Conservation (phyloP, 192 early-diverging fungal species). For the Entrophospora sp. region DNA sequence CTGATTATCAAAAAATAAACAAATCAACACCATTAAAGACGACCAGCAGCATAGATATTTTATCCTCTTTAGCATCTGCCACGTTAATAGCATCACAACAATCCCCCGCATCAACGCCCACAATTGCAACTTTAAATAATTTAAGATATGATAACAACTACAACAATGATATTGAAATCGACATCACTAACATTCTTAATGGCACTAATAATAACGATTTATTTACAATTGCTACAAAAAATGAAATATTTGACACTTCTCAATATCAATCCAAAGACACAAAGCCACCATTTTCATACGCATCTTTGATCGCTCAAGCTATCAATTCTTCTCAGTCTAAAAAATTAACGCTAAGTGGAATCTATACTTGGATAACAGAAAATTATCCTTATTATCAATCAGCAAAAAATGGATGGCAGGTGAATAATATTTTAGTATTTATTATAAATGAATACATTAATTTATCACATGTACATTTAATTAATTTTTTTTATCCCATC, state of each 20-base stretch:
- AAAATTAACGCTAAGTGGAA: conserved; percentile 78
- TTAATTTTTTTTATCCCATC: neutral
- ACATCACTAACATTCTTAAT: neutral
- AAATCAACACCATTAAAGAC: too few relatives aligned
- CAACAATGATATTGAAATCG: too few relatives aligned
- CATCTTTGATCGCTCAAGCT: conserved; percentile 81
- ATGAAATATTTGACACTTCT: neutral
- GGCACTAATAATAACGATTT: neutral
- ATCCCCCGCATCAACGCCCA: too few relatives aligned
- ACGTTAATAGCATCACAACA: too few relatives aligned
- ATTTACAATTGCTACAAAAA: neutral
- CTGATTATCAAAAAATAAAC: too few relatives aligned
- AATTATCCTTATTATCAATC: conserved; percentile 84
- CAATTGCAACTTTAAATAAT: too few relatives aligned
- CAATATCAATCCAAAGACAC: conserved; percentile 32
- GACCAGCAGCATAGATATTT: too few relatives aligned
- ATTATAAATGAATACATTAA: neutral
- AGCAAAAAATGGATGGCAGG: conserved; percentile 87
- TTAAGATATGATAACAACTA: too few relatives aligned
- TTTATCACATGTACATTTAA: neutral
- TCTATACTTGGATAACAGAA: conserved; percentile 76
- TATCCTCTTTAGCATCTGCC: too few relatives aligned
- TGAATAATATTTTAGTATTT: conserved; percentile 26
- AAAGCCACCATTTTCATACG: conserved; percentile 85
- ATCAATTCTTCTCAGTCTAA: conserved; percentile 65